phyloP scores from a whole-genome alignment of 192 early-diverging fungal genomes.

The Linnemannia zychae region DNA sequence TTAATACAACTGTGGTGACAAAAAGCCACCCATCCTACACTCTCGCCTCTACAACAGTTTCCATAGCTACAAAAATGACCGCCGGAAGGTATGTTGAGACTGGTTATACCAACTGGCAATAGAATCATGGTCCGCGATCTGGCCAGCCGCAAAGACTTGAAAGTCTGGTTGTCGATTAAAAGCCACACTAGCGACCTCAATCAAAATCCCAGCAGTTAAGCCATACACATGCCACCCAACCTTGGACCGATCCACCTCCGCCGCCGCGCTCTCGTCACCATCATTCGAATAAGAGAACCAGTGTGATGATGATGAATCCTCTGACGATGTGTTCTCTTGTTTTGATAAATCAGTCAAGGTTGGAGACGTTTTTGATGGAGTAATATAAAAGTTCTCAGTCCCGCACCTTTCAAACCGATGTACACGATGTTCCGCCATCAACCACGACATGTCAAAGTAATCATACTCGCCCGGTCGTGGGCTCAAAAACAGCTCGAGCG shows the following conservation, averaged over 20 bases:
- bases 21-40: no score
- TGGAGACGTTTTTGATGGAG: background rate
- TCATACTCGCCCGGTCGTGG: constrained; percentile 15
- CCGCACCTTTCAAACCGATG: constrained; percentile 42
- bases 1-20: background rate
- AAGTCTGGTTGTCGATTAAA: constrained; percentile 31
- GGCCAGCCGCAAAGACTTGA: constrained; percentile 21
- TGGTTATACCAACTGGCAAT: constrained; percentile 34
- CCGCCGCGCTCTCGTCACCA: background rate
- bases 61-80: background rate
- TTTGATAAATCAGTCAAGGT: background rate
- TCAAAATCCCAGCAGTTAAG: constrained; percentile 33
- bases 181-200: constrained; percentile 37
- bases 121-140: background rate
- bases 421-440: constrained; percentile 1
- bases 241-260: constrained; percentile 15
- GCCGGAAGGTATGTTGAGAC: background rate
- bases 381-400: constrained; percentile 12
- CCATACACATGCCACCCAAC: constrained; percentile 48
- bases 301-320: background rate
- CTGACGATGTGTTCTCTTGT: background rate
- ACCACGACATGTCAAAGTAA: constrained; percentile 41
- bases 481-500: constrained; percentile 29
- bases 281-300: background rate
- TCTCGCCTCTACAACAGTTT: no score